A percentile compares a stretch with the other conserved stretches of the same genome.
Evolutionary conservation across 192 early-diverging fungal species (phyloP).

Genomic region (Hyaloraphidium curvatum): DNA sequence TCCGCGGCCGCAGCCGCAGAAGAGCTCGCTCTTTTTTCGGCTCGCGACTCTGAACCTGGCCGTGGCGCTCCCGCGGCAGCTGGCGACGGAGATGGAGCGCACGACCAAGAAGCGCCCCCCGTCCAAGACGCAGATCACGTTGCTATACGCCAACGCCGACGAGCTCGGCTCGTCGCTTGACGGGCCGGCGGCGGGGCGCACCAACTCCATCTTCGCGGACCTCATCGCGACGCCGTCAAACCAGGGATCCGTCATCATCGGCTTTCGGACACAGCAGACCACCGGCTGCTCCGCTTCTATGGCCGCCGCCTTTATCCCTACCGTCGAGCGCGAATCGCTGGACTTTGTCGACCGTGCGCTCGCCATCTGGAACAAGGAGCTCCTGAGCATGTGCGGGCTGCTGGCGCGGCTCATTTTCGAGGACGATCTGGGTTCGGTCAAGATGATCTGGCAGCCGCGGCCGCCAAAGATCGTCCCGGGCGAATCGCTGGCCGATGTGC

Average conservation of each 20-base stretch:
- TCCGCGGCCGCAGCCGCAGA: neutral
- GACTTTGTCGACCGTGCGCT: constrained; percentile 74
- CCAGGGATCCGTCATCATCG: constrained; percentile 76
- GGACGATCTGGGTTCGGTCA: constrained; percentile 45
- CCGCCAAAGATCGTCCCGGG: no score
- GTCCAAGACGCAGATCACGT: constrained; percentile 36
- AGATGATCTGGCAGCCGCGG: constrained; percentile 17
- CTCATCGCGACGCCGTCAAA: constrained; percentile 43
- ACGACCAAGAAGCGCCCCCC: constrained; percentile 78
- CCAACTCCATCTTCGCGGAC: constrained; percentile 44
- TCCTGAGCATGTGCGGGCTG: constrained; percentile 52
- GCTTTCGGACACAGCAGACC: constrained; percentile 79
- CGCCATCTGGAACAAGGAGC: constrained; percentile 59
- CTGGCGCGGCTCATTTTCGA: constrained; percentile 57
- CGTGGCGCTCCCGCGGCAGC: constrained; percentile 27
- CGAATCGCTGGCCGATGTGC: no score
- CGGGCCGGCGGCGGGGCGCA: neutral
- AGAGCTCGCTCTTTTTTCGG: constrained; percentile 38
- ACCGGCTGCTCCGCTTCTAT: constrained; percentile 64
- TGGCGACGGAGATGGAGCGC: constrained; percentile 58
- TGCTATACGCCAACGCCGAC: constrained; percentile 53
- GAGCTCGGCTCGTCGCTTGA: constrained; percentile 43
- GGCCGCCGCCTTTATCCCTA: constrained; percentile 69
- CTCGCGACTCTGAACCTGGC: constrained; percentile 39
- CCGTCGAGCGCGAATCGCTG: constrained; percentile 74